A percentile compares a stretch with the other conserved stretches of the same genome.
phyloP scores from a whole-genome alignment of 2,329 filamentous ascomycete genomes.

The Phyllosticta capitalensis region DNA sequence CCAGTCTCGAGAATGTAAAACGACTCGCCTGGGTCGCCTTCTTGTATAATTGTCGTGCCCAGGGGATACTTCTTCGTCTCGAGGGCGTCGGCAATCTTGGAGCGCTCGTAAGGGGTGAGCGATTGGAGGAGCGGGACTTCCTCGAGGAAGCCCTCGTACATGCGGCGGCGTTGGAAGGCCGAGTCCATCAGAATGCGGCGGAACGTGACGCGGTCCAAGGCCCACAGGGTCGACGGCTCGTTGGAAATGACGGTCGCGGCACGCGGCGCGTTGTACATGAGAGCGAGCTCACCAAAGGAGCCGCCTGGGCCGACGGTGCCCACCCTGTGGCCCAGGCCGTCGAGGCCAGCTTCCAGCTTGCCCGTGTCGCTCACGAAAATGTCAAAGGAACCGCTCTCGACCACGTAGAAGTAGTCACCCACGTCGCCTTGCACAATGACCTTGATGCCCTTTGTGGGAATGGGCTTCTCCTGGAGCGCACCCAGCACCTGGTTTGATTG shows the following conservation, averaged over 20 bases:
- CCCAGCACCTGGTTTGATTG: slow-evolving; percentile 80
- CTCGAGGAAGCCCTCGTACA: slow-evolving; percentile 95
- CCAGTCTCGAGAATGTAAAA: slow-evolving; percentile 89
- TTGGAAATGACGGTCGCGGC: slow-evolving; percentile 87
- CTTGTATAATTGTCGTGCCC: slow-evolving; percentile 75
- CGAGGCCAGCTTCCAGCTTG: slow-evolving; percentile 64
- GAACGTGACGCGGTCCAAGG: slow-evolving; percentile 90
- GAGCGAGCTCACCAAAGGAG: slow-evolving; percentile 89
- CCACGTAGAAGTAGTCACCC: slow-evolving; percentile 95
- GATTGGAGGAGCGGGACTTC: slow-evolving; percentile 78
- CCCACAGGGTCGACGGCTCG: slow-evolving; percentile 80
- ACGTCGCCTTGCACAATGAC: slow-evolving; percentile 94
- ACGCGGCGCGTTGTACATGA: slow-evolving; percentile 98
- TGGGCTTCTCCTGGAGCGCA: slow-evolving; percentile 87
- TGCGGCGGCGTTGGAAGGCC: slow-evolving; percentile 86
- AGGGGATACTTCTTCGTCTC: slow-evolving; percentile 79
- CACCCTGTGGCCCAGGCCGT: slow-evolving; percentile 77
- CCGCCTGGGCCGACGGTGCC: slow-evolving; percentile 75
- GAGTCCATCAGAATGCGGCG: slow-evolving; percentile 97
- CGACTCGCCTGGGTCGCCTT: slow-evolving; percentile 83
- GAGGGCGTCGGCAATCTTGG: slow-evolving; percentile 93
- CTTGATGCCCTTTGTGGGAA: slow-evolving; percentile 81
- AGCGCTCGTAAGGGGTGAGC: slow-evolving; percentile 84
- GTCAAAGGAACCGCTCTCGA: slow-evolving; percentile 84
- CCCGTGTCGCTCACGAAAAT: slow-evolving; percentile 79